These are phyloP conservation scores for Phytomonas sp. DNA, from an alignment of 208 protist genomes.

Conservation along the genomic window DNA sequence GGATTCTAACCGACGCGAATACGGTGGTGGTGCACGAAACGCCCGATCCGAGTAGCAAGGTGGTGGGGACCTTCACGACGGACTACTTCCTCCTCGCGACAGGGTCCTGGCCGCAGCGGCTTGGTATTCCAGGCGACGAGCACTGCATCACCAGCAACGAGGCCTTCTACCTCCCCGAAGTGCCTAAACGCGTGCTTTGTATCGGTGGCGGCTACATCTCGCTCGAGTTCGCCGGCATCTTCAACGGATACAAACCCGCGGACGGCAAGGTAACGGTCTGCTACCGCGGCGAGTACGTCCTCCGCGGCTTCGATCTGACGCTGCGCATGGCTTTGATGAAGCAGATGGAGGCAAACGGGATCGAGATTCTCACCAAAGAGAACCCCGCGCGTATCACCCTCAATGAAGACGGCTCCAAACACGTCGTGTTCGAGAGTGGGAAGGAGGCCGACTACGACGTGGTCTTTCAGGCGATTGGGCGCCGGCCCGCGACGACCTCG, in stretches of 20 bases:
- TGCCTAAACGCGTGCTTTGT: constrained; percentile 66
- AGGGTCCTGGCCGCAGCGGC: constrained; percentile 80
- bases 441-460: constrained; percentile 85
- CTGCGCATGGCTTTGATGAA: constrained; percentile 65
- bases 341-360: constrained; percentile 77
- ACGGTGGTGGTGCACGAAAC: constrained; percentile 67
- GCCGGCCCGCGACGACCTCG: constrained; percentile 83
- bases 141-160: constrained; percentile 90
- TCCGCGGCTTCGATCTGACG: constrained; percentile 84
- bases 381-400: constrained; percentile 72
- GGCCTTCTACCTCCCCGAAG: constrained; percentile 79
- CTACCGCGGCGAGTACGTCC: constrained; percentile 73
- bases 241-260: constrained; percentile 78
- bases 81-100: constrained; percentile 80
- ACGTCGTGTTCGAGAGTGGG: constrained; percentile 78
- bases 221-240: constrained; percentile 88
- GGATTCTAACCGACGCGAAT: constrained; percentile 52
- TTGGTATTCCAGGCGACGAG: constrained; percentile 72
- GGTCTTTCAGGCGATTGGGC: constrained; percentile 94
- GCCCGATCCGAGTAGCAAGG: constrained; percentile 30
- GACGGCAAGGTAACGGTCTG: constrained; percentile 61
- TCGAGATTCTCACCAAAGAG: constrained; percentile 64
- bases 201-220: constrained; percentile 90
- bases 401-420: constrained; percentile 55
- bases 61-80: constrained; percentile 52